Evolutionary conservation across 805 yeast genomes (phyloP).

Genomic region (Nakazawaea pomicola): DNA sequence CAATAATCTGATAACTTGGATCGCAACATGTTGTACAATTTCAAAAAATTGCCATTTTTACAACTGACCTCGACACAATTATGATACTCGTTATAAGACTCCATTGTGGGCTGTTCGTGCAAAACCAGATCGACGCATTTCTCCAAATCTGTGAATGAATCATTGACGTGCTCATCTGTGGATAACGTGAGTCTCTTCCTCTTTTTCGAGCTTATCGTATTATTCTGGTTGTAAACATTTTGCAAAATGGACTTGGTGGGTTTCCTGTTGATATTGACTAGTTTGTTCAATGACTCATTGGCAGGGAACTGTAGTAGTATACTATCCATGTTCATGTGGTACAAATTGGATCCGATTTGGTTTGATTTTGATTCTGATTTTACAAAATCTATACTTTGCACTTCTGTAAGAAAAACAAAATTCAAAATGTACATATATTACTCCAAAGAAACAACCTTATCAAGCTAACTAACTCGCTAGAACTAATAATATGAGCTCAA

Average conservation of each 20-base stretch:
- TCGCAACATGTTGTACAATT: slow-evolving; percentile 1
- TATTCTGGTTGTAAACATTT: neutral
- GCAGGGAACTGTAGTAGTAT: neutral
- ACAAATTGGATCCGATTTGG: no score
- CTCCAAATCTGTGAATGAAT: neutral
- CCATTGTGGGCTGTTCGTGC: neutral
- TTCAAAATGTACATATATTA: no score
- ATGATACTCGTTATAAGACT: slow-evolving; percentile 3
- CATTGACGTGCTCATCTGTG: neutral
- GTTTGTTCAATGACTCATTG: neutral
- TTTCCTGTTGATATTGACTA: neutral
- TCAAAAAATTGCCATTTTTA: neutral
- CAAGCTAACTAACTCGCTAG: no score
- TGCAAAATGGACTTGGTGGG: neutral
- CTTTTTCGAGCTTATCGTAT: no score
- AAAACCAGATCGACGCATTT: neutral
- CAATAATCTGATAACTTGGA: neutral
- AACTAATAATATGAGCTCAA: no score
- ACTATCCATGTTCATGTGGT: neutral
- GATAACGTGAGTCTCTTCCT: neutral
- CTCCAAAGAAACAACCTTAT: no score
- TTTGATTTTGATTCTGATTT: no score
- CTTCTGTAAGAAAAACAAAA: no score
- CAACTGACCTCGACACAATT: slow-evolving; percentile 4
- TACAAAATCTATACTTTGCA: no score